Conservation (phyloP, 2,329 filamentous ascomycete species). For the Botryotinia convoluta region DNA sequence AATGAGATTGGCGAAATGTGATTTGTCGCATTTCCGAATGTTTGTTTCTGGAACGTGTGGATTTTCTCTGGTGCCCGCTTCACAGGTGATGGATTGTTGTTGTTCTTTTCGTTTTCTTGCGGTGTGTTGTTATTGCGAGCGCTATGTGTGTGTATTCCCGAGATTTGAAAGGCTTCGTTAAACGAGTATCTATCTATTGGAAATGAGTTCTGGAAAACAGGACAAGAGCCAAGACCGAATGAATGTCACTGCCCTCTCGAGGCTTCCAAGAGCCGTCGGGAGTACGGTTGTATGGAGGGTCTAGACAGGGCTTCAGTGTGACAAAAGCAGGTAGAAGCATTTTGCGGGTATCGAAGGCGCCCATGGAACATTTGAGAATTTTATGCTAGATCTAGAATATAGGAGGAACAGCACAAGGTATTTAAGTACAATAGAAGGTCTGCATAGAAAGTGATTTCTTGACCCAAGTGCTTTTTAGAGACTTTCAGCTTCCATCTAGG, state of each 20-base stretch:
- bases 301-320: conserved; percentile 7
- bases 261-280: conserved; percentile 10
- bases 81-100: neutral
- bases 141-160: neutral
- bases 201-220: neutral
- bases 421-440: conserved; percentile 12
- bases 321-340: neutral
- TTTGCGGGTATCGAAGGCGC: neutral
- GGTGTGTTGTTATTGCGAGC: neutral
- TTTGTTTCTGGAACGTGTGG: conserved; percentile 7
- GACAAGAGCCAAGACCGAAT: neutral
- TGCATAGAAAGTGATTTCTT: neutral
- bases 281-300: conserved; percentile 4
- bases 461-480: conserved; percentile 6
- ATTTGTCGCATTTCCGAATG: conserved; percentile 7
- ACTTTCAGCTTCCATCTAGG: conserved; percentile 2
- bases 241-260: conserved; percentile 19
- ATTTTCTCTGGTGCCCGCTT: neutral
- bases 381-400: conserved; percentile 10
- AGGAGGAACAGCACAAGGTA: neutral
- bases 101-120: neutral
- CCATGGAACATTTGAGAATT: neutral
- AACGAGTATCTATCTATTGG: neutral
- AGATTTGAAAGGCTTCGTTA: neutral
- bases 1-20: conserved; percentile 18